Percentiles rank a stretch among this genome's conserved stretches.
Conservation (phyloP, 345 rosid species). For the Dovyalis caffra region DNA sequence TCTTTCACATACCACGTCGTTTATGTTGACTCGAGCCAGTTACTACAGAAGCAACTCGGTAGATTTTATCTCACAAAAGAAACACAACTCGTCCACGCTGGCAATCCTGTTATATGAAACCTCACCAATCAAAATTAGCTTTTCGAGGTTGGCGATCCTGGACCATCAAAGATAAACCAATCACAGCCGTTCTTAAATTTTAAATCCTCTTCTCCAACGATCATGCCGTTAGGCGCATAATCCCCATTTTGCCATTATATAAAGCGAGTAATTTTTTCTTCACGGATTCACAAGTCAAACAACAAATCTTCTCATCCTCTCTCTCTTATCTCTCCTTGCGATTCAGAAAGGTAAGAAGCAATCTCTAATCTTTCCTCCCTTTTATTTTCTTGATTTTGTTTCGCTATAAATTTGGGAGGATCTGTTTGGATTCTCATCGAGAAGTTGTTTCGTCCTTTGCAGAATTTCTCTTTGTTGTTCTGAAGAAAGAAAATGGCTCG, state of each 20-base stretch:
- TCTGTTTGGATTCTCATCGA: too few relatives aligned
- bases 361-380: too few relatives aligned
- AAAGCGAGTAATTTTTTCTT: not conserved
- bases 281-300: not conserved
- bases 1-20: not conserved
- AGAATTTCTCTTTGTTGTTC: not conserved
- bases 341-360: too few relatives aligned
- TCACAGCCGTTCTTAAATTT: not conserved
- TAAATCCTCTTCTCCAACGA: not conserved
- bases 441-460: too few relatives aligned
- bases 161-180: not conserved
- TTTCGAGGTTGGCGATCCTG: not conserved
- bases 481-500: constrained; percentile 37
- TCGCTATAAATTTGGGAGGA: too few relatives aligned
- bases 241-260: not conserved
- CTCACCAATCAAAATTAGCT: not conserved
- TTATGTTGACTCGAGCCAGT: not conserved
- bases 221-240: too few relatives aligned
- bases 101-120: not conserved
- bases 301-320: not conserved
- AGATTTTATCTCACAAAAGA: not conserved
- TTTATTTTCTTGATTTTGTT: too few relatives aligned
- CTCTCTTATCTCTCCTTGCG: too few relatives aligned
- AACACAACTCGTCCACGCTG: constrained; percentile 16
- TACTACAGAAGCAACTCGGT: not conserved